phyloP scores from a whole-genome alignment of 176 grass and related monocot genomes.

The Eleusine indica region DNA sequence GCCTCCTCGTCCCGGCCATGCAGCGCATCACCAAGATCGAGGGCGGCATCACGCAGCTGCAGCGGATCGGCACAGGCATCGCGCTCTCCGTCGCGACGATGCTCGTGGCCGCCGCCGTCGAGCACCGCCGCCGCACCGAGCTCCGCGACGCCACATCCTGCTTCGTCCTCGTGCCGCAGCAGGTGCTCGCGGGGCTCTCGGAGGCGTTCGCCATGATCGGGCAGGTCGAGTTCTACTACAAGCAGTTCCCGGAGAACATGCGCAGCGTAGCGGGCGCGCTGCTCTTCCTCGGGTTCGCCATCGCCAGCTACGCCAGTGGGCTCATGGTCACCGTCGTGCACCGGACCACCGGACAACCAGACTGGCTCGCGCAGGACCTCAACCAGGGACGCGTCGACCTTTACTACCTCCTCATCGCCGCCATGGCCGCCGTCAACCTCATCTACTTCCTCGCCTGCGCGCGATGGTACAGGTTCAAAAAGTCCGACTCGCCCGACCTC shows the following conservation, averaged over 20 bases:
- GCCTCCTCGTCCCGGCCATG: slow-evolving; percentile 52
- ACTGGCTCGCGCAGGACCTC: slow-evolving; percentile 64
- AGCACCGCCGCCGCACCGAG: slow-evolving; percentile 34
- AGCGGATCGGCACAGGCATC: slow-evolving; percentile 42
- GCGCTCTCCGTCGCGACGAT: slow-evolving; percentile 49
- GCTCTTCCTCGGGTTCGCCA: slow-evolving; percentile 27
- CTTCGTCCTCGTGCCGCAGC: slow-evolving; percentile 66
- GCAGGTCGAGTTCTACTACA: slow-evolving; percentile 72
- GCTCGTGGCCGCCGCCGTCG: slow-evolving; percentile 46
- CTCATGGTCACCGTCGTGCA: slow-evolving; percentile 59
- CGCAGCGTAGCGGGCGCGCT: slow-evolving; percentile 62
- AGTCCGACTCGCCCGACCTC: background rate
- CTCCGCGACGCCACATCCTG: slow-evolving; percentile 33
- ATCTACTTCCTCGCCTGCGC: slow-evolving; percentile 61
- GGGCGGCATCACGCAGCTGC: slow-evolving; percentile 48
- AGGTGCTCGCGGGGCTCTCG: slow-evolving; percentile 47
- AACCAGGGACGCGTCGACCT: slow-evolving; percentile 57
- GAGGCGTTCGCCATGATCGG: slow-evolving; percentile 67
- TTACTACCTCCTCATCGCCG: slow-evolving; percentile 60
- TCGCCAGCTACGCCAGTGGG: slow-evolving; percentile 52
- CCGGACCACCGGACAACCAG: slow-evolving; percentile 37
- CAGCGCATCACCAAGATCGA: slow-evolving; percentile 40
- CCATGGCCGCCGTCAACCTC: slow-evolving; percentile 44
- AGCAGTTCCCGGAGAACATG: slow-evolving; percentile 83
- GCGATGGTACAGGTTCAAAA: slow-evolving; percentile 72